Conservation (phyloP, 169 alveolate species). For the Plasmodium knowlesi region DNA sequence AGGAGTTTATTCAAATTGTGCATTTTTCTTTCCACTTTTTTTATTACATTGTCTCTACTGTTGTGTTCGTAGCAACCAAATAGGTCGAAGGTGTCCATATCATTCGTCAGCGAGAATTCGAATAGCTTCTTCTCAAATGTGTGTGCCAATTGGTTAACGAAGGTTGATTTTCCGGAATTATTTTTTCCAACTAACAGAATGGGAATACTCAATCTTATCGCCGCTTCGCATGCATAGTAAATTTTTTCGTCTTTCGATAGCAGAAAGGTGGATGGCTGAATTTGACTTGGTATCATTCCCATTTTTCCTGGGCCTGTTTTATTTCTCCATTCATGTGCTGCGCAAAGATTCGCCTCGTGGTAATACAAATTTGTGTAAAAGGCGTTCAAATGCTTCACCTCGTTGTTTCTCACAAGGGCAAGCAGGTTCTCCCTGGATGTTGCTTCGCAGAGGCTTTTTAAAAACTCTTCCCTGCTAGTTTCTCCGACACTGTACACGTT, state of each 20-base stretch:
- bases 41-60: constrained; percentile 45
- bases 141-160: constrained; percentile 68
- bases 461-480: background rate
- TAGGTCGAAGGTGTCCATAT: constrained; percentile 86
- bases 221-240: constrained; percentile 38
- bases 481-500: background rate
- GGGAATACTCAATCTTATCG: constrained; percentile 74
- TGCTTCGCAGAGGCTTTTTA: background rate
- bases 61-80: constrained; percentile 88
- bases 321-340: background rate
- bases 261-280: background rate
- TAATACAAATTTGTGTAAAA: background rate
- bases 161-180: constrained; percentile 77
- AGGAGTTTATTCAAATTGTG: constrained; percentile 35
- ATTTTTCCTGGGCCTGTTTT: background rate
- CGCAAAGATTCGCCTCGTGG: background rate
- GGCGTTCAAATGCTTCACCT: background rate
- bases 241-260: constrained; percentile 66
- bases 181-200: constrained; percentile 77
- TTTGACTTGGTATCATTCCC: background rate
- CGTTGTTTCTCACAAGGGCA: background rate
- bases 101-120: constrained; percentile 83
- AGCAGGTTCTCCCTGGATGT: constrained; percentile 4
- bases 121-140: constrained; percentile 69
- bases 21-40: constrained; percentile 40